Evolutionary conservation across 495 filamentous ascomycete species (phyloP).

Genomic region (Xylaria curta): DNA sequence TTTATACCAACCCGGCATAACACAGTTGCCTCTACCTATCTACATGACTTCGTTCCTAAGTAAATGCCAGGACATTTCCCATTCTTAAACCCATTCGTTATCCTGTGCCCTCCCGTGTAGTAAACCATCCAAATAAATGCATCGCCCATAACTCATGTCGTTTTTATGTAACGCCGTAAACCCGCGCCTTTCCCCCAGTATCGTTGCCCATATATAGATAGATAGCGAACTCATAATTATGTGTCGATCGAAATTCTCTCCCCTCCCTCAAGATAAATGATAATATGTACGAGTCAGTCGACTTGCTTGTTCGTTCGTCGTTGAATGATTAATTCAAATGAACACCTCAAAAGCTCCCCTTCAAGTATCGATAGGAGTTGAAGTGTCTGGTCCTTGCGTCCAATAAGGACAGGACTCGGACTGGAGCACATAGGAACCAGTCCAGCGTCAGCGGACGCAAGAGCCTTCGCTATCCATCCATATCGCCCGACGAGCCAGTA

Average conservation of each 20-base stretch:
- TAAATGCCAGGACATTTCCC: neutral
- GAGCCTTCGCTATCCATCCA: neutral
- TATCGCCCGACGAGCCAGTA: neutral
- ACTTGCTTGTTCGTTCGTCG: neutral
- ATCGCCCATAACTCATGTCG: neutral
- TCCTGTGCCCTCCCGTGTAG: constrained; percentile 1
- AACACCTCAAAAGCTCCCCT: neutral
- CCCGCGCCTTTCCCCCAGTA: neutral
- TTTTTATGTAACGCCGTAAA: neutral
- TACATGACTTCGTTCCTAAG: constrained; percentile 20
- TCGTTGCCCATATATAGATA: constrained; percentile 9
- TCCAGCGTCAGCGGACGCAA: neutral
- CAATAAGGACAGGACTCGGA: neutral
- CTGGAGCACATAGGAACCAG: neutral
- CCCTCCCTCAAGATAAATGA: too few species aligned
- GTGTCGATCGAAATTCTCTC: neutral
- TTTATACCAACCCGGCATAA: neutral
- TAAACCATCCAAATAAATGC: constrained; percentile 3
- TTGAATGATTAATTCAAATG: neutral
- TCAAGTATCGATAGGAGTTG: neutral
- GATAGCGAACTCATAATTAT: neutral
- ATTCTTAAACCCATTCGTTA: neutral
- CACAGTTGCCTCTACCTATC: constrained; percentile 1
- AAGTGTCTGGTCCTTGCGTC: neutral
- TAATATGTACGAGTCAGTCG: neutral